These are phyloP conservation scores for Sporisorium reilianum DNA, from an alignment of 1,284 basidiomycete species.

Conservation along the genomic window DNA sequence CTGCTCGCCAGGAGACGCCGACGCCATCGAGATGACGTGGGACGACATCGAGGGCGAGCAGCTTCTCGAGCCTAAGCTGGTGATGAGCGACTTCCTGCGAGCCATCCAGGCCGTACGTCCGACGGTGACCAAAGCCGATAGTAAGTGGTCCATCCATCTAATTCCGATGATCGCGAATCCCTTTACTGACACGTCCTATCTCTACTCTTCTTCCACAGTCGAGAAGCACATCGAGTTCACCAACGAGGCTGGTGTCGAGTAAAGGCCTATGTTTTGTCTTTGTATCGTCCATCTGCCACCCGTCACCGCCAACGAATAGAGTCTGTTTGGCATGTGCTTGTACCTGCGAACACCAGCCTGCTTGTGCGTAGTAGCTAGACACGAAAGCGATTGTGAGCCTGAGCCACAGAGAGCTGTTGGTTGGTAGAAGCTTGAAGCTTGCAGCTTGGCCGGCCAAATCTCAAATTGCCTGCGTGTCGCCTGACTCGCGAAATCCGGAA, in stretches of 20 bases:
- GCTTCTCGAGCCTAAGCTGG: conserved; percentile 74
- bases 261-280: background rate
- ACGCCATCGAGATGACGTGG: conserved; percentile 91
- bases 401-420: too few relatives aligned
- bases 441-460: background rate
- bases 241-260: conserved; percentile 75
- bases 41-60: conserved; percentile 91
- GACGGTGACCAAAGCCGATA: conserved; percentile 90
- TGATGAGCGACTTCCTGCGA: conserved; percentile 82
- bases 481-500: conserved; percentile 20
- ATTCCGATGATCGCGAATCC: background rate
- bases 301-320: conserved; percentile 4
- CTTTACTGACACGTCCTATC: background rate
- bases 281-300: background rate
- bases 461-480: conserved; percentile 5
- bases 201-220: conserved; percentile 18
- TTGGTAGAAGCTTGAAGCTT: background rate
- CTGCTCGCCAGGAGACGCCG: conserved; percentile 91
- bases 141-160: too few relatives aligned
- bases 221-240: conserved; percentile 92
- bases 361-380: background rate
- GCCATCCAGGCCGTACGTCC: conserved; percentile 85
- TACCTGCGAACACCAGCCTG: background rate
- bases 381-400: too few relatives aligned
- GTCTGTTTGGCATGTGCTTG: background rate